Base-by-base conservation (phyloP, 345 rosid species). In the Excoecaria cochinchinensis region DNA sequence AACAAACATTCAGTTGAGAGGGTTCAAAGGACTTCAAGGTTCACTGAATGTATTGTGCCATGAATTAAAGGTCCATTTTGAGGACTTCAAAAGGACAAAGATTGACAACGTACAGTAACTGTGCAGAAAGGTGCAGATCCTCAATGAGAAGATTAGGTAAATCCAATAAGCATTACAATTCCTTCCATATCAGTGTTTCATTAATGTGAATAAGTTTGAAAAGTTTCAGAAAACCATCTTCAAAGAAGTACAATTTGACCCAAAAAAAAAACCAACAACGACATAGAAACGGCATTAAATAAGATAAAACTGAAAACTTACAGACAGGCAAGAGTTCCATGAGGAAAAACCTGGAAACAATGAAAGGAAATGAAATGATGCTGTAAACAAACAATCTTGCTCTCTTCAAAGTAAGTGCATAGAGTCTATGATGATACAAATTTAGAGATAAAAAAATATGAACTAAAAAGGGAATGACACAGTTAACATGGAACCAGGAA, bases 221-320 rank as follows among this genome's bases (percentile, higher is more conserved):
- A 59, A 59, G 44, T 63, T 63, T 40, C 10, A 63, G 16, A 25
- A 38, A 8, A 59, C 16, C 63, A 39, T 36, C 46, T 63, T 14
- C 12, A 31, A 36, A 63, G 67, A 63, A 25, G 21, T 21, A 63
- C 11, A 63, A 5, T 63, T 22, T 61, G 66, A 31, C 16, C 24
- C 0, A 61, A 61, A 21, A 31, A 31, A 31, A 31, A 31, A 31
- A 31, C 31, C 31, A 44, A 44, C 7, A 11, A 36, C 25, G 24
- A 16, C 46, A 63, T 63, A 36, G 1, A 14, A 63, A 38, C 7
- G 46, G 67, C 44, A 63, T 39, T 13, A 63, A 14, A n/a, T 62
- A 62, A 62, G 67, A 62, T 25, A 62, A 38, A 22, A 59, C 63
- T 59, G 63, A 59, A 21, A 22, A 6, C 63, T 16, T 63, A n/a